Base-by-base conservation (phyloP, 1,284 basidiomycete genomes). In the Polyporus tsugae region DNA sequence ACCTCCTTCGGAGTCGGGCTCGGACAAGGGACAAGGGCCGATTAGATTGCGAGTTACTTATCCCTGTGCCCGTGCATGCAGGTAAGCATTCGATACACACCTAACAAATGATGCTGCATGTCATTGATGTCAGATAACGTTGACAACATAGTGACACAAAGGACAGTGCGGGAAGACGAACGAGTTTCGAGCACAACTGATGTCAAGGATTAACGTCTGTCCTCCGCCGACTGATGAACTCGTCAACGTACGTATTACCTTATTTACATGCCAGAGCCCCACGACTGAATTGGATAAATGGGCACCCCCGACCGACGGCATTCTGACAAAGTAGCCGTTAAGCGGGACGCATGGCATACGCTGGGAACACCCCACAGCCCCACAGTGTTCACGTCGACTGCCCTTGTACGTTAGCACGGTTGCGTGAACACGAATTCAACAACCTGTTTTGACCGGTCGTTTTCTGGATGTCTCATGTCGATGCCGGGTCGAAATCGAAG, bases 151-250 rank as follows among this genome's bases (percentile, higher is more conserved):
- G 55, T 6, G 25, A n/a, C 35, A 22, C 35, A 6, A 58, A 35
- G 55, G 36, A 35, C 52, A 29, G 35, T 36, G 35, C 46, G 35
- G 35, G 55, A 35, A 22, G 6, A 22, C 55, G n/a, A 11, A n/a
- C 36, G 55, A 38, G 9, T 36, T 58, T 13, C 13, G 19, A 13
- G 36, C 55, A 22, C 35, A 11, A 25, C 22, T 25, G 10, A 4
- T 22, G 35, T 38, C 55, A 58, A 22, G 55, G 55, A 58, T 38
- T 22, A 58, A 58, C 35, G 55, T 58, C 33, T 22, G 35, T 36
- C 35, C 55, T 58, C 55, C 55, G 55, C 55, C 55, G 55, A 35
- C 33, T 36, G n/a, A 36, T 19, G 29, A 38, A 38, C 35, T 58
- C 9, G 35, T n/a, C 35, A 38, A 11, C 17, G 35, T 36, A 55